Conservation (phyloP, 495 filamentous ascomycete species). For the Cladorrhinum samala region DNA sequence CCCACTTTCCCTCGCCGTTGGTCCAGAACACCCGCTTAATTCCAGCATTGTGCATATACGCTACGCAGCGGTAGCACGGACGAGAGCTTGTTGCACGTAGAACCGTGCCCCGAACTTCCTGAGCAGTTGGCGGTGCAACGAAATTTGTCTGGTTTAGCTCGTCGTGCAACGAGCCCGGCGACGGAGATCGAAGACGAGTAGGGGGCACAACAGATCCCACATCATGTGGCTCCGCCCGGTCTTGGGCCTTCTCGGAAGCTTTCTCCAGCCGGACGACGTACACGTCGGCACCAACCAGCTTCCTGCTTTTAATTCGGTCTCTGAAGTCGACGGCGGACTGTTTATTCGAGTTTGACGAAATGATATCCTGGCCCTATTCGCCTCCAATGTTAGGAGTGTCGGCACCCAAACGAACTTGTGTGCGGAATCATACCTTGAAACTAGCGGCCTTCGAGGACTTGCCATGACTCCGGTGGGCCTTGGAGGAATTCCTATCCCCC, state of each 20-base stretch:
- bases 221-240: background rate
- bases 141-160: constrained; percentile 26
- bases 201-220: no score
- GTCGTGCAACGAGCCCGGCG: constrained; percentile 42
- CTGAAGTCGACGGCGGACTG: background rate
- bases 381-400: no score
- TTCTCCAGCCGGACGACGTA: constrained; percentile 45
- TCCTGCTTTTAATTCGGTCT: constrained; percentile 39
- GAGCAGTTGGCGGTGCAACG: background rate
- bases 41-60: constrained; percentile 44
- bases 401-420: no score
- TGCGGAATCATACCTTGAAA: no score
- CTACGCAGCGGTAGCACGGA: constrained; percentile 48
- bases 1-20: constrained; percentile 40
- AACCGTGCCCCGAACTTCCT: no score
- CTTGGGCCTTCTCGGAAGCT: background rate
- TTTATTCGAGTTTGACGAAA: background rate
- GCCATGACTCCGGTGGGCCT: no score
- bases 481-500: no score
- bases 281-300: constrained; percentile 45
- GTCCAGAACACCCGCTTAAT: constrained; percentile 53
- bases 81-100: constrained; percentile 22
- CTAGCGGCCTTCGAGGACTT: no score
- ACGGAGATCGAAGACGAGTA: no score
- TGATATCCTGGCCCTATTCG: background rate